A percentile compares a stretch with the other conserved stretches of the same genome.
Conservation (phyloP, 495 filamentous ascomycete genomes). For the Beverwykella pulmonaria region DNA sequence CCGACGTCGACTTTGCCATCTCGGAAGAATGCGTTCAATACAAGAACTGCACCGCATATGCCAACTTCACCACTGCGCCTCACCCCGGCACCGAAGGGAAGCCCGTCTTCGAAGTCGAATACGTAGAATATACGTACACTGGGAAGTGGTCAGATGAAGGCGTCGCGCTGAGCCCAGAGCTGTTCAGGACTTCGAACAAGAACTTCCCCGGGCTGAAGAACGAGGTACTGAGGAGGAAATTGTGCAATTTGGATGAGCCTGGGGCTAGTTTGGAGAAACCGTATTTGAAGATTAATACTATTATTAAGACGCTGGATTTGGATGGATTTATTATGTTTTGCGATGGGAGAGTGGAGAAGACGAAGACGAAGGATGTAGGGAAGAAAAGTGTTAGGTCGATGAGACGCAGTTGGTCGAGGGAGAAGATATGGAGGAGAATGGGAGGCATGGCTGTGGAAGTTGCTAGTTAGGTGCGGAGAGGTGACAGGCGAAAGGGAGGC, state of each 20-base stretch:
- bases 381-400: background rate
- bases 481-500: no score
- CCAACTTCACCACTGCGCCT: conserved; percentile 31
- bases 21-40: conserved; percentile 31
- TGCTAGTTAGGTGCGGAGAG: no score
- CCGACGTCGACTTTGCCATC: conserved; percentile 32
- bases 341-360: conserved; percentile 26
- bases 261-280: conserved; percentile 22
- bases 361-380: conserved; percentile 29
- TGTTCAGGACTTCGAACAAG: conserved; percentile 17
- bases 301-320: conserved; percentile 30
- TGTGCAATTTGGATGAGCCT: conserved; percentile 29
- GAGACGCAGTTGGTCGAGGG: conserved; percentile 23
- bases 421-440: conserved; percentile 24
- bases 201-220: conserved; percentile 26
- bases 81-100: conserved; percentile 13
- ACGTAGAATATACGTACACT: conserved; percentile 23
- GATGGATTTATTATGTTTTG: conserved; percentile 34
- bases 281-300: conserved; percentile 32
- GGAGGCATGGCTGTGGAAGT: conserved; percentile 3
- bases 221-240: conserved; percentile 27
- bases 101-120: conserved; percentile 32
- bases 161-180: conserved; percentile 12
- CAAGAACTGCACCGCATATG: conserved; percentile 29
- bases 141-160: conserved; percentile 16